phyloP scores from a whole-genome alignment of 2,329 filamentous ascomycete species.

The Pestalotiopsis sp. region DNA sequence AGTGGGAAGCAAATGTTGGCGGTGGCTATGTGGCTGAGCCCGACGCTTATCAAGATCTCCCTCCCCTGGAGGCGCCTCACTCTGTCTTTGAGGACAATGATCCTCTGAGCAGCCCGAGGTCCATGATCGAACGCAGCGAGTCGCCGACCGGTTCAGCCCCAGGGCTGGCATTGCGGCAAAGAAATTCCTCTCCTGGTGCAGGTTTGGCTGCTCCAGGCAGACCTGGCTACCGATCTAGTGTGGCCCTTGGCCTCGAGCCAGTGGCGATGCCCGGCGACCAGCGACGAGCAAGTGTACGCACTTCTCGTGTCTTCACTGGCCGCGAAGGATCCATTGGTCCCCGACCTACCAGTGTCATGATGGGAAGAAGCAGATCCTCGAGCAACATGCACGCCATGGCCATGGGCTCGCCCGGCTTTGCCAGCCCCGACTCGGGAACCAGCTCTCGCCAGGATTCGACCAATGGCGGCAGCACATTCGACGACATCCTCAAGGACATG shows the following conservation, averaged over 20 bases:
- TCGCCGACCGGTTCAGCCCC: slow-evolving; percentile 28
- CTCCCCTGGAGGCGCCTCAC: slow-evolving; percentile 30
- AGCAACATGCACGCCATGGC: slow-evolving; percentile 28
- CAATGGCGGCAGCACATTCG: slow-evolving; percentile 32
- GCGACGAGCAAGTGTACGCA: slow-evolving; percentile 15
- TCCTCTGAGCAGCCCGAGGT: slow-evolving; percentile 22
- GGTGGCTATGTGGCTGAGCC: slow-evolving; percentile 20
- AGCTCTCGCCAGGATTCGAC: slow-evolving; percentile 27
- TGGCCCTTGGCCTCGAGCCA: slow-evolving; percentile 34
- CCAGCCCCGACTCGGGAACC: slow-evolving; percentile 18
- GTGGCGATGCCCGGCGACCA: slow-evolving; percentile 24
- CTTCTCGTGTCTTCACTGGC: slow-evolving; percentile 27
- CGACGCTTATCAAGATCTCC: background rate
- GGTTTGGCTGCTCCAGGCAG: slow-evolving; percentile 18
- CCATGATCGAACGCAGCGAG: slow-evolving; percentile 25
- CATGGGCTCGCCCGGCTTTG: slow-evolving; percentile 19
- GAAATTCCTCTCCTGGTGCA: slow-evolving; percentile 25
- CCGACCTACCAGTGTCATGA: slow-evolving; percentile 25
- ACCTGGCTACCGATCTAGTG: slow-evolving; percentile 30
- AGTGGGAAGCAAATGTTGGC: slow-evolving; percentile 30
- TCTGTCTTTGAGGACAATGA: slow-evolving; percentile 33
- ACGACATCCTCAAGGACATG: slow-evolving; percentile 35
- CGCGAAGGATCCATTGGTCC: slow-evolving; percentile 23
- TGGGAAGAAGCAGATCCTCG: slow-evolving; percentile 32
- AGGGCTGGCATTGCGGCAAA: slow-evolving; percentile 24